These are phyloP conservation scores for Aspergillus homomorphus DNA, from an alignment of 495 filamentous ascomycete species.

Conservation along the genomic window DNA sequence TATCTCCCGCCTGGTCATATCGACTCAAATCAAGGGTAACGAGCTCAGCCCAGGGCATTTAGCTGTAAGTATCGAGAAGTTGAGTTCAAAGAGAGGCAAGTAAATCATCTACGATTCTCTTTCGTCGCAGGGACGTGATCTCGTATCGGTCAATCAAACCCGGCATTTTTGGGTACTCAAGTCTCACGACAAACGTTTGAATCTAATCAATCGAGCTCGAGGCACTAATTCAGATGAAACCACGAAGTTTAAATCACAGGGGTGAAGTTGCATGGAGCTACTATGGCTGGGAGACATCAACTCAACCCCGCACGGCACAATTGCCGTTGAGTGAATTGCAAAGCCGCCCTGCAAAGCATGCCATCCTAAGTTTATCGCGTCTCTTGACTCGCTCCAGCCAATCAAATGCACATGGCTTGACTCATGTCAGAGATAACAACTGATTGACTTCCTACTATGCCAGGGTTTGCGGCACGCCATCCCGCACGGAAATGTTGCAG, in stretches of 20 bases:
- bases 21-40: constrained; percentile 52
- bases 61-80: constrained; percentile 9
- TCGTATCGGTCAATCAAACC: constrained; percentile 43
- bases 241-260: no score
- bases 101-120: constrained; percentile 37
- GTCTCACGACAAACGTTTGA: no score
- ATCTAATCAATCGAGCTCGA: no score
- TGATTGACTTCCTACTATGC: constrained; percentile 7
- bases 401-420: neutral
- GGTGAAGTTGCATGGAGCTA: neutral
- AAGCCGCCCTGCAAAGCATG: constrained; percentile 30
- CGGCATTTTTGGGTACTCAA: constrained; percentile 31
- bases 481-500: constrained; percentile 14
- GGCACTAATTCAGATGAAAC: no score
- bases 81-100: neutral
- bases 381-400: neutral
- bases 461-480: constrained; percentile 28
- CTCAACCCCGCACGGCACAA: neutral
- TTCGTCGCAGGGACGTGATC: constrained; percentile 49
- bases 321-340: neutral
- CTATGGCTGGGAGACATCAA: neutral
- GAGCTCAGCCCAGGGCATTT: constrained; percentile 55
- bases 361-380: constrained; percentile 17
- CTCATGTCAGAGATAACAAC: constrained; percentile 25
- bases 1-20: constrained; percentile 51